Evolutionary conservation across 2,329 filamentous ascomycete species (phyloP).

Genomic region (Fusarium nygamai): DNA sequence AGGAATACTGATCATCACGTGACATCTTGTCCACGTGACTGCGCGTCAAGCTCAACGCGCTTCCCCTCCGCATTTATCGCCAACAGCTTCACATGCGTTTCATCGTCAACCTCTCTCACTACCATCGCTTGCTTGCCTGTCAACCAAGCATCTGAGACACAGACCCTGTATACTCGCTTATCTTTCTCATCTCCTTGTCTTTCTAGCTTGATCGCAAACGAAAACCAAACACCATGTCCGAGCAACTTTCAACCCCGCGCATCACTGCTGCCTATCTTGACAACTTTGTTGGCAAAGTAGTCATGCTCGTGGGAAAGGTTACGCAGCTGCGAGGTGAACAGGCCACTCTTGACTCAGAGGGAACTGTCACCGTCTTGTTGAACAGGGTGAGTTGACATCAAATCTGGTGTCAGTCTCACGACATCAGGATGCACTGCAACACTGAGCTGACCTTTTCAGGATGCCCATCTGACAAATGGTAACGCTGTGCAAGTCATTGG

Average conservation of each 20-base stretch:
- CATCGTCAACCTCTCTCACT: background rate
- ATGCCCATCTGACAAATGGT: constrained; percentile 74
- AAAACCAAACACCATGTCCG: constrained; percentile 62
- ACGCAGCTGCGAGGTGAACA: constrained; percentile 82
- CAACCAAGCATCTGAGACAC: background rate
- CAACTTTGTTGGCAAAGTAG: constrained; percentile 76
- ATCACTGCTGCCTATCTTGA: constrained; percentile 84
- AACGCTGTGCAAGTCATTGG: constrained; percentile 82
- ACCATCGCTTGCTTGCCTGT: background rate
- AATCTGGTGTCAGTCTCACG: background rate
- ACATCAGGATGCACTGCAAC: background rate
- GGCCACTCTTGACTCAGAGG: constrained; percentile 83
- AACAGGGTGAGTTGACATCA: constrained; percentile 68
- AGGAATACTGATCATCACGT: background rate
- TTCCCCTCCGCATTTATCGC: constrained; percentile 22
- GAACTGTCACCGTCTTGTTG: constrained; percentile 77
- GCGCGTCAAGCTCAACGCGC: constrained; percentile 34
- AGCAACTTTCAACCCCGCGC: constrained; percentile 78
- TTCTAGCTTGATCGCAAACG: background rate
- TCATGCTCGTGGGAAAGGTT: constrained; percentile 89
- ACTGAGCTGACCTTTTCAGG: constrained; percentile 57
- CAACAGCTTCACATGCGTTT: constrained; percentile 11
- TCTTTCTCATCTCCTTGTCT: background rate
- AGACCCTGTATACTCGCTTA: accelerated
- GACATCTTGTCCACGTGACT: constrained; percentile 21